A percentile compares a stretch with the other conserved stretches of the same genome.
These are phyloP conservation scores for Gossypioides kirkii DNA, from an alignment of 345 rosid species.

Conservation along the genomic window DNA sequence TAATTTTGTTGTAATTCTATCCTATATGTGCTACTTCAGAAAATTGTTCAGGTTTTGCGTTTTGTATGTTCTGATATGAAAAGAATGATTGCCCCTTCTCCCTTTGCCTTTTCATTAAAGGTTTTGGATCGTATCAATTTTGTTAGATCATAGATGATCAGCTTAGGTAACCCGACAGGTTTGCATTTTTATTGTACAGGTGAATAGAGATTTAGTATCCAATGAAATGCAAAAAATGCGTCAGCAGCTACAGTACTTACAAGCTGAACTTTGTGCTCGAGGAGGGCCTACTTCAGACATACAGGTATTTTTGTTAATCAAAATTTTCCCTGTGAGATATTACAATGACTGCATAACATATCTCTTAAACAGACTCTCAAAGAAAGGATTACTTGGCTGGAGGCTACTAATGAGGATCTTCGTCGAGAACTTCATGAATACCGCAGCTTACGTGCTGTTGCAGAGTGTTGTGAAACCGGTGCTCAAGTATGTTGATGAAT, in stretches of 20 bases:
- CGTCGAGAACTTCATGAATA: constrained; percentile 66
- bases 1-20: neutral
- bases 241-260: constrained; percentile 57
- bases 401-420: constrained; percentile 65
- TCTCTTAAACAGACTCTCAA: constrained; percentile 43
- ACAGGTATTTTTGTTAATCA: constrained; percentile 35
- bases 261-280: constrained; percentile 65
- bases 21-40: constrained; percentile 1
- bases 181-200: constrained; percentile 34
- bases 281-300: constrained; percentile 44
- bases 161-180: neutral
- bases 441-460: constrained; percentile 50
- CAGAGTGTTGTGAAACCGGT: constrained; percentile 44
- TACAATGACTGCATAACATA: neutral
- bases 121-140: neutral
- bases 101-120: neutral
- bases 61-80: neutral
- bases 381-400: constrained; percentile 64
- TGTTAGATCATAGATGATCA: neutral
- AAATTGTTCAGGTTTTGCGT: neutral
- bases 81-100: neutral
- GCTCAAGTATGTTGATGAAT: constrained; percentile 36
- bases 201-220: constrained; percentile 64
- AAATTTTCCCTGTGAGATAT: neutral
- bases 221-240: constrained; percentile 74